Percentiles rank a stretch among this genome's conserved stretches.
Conservation (phyloP, 1,284 basidiomycete species). For the Neonothopanus nambi region DNA sequence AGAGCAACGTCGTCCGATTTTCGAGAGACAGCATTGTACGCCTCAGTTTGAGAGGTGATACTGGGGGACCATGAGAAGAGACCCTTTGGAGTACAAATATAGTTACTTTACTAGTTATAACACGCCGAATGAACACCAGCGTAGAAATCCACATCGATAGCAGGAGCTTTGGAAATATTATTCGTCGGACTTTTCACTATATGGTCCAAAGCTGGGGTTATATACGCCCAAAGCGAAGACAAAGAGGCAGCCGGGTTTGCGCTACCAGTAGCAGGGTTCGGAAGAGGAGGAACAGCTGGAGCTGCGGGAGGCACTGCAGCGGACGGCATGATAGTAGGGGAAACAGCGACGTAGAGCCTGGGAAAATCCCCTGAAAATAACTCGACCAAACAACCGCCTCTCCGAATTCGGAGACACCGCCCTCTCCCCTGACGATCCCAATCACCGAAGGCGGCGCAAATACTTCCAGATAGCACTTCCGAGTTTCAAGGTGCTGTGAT, state of each 20-base stretch:
- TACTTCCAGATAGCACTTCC: no score
- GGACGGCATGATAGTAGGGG: constrained; percentile 8
- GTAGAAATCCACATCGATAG: constrained; percentile 70
- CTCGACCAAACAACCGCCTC: no score
- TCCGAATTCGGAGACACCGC: no score
- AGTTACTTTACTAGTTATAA: constrained; percentile 62
- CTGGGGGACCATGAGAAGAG: constrained; percentile 26
- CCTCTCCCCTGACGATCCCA: no score
- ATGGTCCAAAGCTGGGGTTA: constrained; percentile 72
- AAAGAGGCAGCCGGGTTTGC: constrained; percentile 73
- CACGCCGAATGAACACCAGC: constrained; percentile 76
- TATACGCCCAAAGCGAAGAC: constrained; percentile 69
- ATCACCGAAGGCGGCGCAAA: no score
- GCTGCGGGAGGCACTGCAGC: constrained; percentile 45
- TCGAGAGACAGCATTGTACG: constrained; percentile 30
- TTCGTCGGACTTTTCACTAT: constrained; percentile 70
- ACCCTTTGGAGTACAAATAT: constrained; percentile 1
- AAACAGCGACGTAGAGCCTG: no score
- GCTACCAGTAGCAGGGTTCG: constrained; percentile 60
- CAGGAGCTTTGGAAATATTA: constrained; percentile 56
- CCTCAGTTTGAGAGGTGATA: constrained; percentile 63
- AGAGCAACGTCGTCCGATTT: constrained; percentile 25
- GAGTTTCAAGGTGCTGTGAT: no score
- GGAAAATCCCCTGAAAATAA: no score
- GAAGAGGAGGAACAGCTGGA: constrained; percentile 44